These are phyloP conservation scores for Stagonosporopsis tanaceti DNA, from an alignment of 2,329 filamentous ascomycete genomes.

Conservation along the genomic window DNA sequence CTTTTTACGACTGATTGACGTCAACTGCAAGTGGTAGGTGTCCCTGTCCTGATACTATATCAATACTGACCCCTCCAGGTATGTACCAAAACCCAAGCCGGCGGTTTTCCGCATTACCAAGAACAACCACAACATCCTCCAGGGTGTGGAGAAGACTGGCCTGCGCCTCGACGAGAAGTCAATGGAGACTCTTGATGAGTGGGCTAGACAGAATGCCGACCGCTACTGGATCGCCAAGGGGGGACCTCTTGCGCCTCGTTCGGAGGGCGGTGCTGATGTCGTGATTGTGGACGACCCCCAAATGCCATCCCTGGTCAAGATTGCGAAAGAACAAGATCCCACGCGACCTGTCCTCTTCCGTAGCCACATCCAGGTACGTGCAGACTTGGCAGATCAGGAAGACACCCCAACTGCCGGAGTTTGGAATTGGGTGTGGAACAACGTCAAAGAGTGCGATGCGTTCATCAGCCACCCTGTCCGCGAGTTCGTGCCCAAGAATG, in stretches of 20 bases:
- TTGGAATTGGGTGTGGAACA: constrained; percentile 78
- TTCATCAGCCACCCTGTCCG: constrained; percentile 85
- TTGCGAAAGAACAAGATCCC: constrained; percentile 75
- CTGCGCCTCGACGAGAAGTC: constrained; percentile 71
- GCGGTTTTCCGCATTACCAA: constrained; percentile 85
- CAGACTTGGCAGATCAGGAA: constrained; percentile 70
- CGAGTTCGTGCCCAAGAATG: constrained; percentile 74
- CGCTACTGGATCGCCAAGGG: constrained; percentile 76
- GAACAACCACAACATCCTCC: constrained; percentile 87
- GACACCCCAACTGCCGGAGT: constrained; percentile 75
- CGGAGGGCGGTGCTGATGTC: constrained; percentile 77
- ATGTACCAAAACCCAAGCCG: constrained; percentile 79
- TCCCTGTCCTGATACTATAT: neutral
- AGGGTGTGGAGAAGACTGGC: constrained; percentile 71
- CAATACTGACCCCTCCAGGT: constrained; percentile 53
- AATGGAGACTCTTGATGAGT: constrained; percentile 69
- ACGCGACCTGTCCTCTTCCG: constrained; percentile 80
- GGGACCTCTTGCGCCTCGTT: constrained; percentile 70
- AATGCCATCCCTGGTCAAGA: constrained; percentile 79
- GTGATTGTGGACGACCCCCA: constrained; percentile 84
- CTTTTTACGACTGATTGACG: constrained; percentile 70
- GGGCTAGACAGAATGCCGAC: constrained; percentile 76
- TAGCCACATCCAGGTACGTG: constrained; percentile 83
- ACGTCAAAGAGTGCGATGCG: constrained; percentile 74
- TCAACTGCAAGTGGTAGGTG: constrained; percentile 76